Evolutionary conservation across 2,329 filamentous ascomycete species (phyloP).

Genomic region (Xylariales sp.): DNA sequence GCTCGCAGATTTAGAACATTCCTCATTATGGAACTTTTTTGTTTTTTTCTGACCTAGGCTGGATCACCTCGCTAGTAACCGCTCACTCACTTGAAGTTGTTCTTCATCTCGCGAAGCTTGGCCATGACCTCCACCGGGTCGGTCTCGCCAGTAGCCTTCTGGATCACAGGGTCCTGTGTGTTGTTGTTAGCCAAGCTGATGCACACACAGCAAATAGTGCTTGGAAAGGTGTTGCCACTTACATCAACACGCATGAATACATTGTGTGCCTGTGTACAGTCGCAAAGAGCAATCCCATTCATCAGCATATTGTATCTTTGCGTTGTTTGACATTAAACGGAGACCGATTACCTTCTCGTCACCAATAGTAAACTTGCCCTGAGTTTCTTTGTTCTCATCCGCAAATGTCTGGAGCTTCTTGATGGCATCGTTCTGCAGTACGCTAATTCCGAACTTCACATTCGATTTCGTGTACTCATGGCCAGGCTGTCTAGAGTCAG

Average conservation of each 20-base stretch:
- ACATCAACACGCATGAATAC: slow-evolving; percentile 90
- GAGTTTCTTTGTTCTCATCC: slow-evolving; percentile 77
- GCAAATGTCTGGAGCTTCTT: slow-evolving; percentile 75
- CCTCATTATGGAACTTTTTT: too few relatives aligned
- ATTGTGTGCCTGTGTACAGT: slow-evolving; percentile 69
- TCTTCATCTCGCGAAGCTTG: slow-evolving; percentile 86
- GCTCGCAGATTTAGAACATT: not conserved
- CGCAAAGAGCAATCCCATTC: slow-evolving; percentile 5
- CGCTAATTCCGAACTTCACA: slow-evolving; percentile 78
- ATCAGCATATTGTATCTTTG: not conserved
- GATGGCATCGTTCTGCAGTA: slow-evolving; percentile 70
- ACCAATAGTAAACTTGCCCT: slow-evolving; percentile 93
- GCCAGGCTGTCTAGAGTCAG: slow-evolving; percentile 58
- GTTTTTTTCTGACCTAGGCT: too few relatives aligned
- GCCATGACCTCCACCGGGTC: slow-evolving; percentile 82
- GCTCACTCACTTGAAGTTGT: slow-evolving; percentile 60
- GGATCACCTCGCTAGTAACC: too few relatives aligned
- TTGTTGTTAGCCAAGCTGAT: slow-evolving; percentile 13
- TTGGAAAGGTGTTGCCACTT: slow-evolving; percentile 29
- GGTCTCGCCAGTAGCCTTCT: slow-evolving; percentile 77
- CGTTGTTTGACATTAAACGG: not conserved
- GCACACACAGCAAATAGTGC: not conserved
- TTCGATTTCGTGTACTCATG: slow-evolving; percentile 99
- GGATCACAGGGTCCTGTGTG: slow-evolving; percentile 70
- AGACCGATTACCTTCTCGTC: slow-evolving; percentile 75